Percentiles rank a stretch among this genome's conserved stretches.
phyloP scores from a whole-genome alignment of 2,329 filamentous ascomycete genomes.

The Pseudogymnoascus sp. region DNA sequence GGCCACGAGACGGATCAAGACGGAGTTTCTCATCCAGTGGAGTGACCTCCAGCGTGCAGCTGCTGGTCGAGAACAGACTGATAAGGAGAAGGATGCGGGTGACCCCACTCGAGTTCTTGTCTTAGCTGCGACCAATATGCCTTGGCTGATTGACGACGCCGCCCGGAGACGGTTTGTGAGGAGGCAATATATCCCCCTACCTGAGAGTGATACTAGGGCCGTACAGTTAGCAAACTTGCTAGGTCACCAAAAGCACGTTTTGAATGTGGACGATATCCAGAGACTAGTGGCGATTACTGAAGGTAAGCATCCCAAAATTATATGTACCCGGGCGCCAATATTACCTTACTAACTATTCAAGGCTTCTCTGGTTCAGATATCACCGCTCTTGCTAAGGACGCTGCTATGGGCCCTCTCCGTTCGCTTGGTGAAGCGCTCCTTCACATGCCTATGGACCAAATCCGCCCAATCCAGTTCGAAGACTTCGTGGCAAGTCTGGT shows the following conservation, averaged over 20 bases:
- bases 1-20: conserved; percentile 88
- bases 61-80: conserved; percentile 65
- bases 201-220: conserved; percentile 72
- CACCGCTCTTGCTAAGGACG: conserved; percentile 92
- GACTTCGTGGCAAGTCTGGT: conserved; percentile 80
- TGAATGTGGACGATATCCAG: conserved; percentile 64
- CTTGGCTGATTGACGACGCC: conserved; percentile 97
- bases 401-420: conserved; percentile 90
- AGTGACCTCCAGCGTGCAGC: conserved; percentile 87
- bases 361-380: conserved; percentile 98
- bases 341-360: conserved; percentile 31
- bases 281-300: conserved; percentile 73
- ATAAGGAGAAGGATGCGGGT: conserved; percentile 60
- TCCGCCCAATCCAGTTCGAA: conserved; percentile 70
- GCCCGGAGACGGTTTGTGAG: conserved; percentile 84
- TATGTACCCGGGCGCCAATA: not conserved
- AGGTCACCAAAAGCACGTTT: conserved; percentile 76
- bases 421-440: conserved; percentile 84
- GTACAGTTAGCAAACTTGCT: conserved; percentile 72
- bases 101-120: conserved; percentile 87
- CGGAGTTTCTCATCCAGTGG: conserved; percentile 97
- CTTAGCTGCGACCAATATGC: conserved; percentile 88
- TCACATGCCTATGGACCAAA: conserved; percentile 89
- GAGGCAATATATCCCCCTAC: conserved; percentile 90
- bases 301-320: conserved; percentile 44